Percentiles rank a stretch among this genome's conserved stretches.
phyloP scores from a whole-genome alignment of 1,284 basidiomycete species.

The Cryptococcus wingfieldii region DNA sequence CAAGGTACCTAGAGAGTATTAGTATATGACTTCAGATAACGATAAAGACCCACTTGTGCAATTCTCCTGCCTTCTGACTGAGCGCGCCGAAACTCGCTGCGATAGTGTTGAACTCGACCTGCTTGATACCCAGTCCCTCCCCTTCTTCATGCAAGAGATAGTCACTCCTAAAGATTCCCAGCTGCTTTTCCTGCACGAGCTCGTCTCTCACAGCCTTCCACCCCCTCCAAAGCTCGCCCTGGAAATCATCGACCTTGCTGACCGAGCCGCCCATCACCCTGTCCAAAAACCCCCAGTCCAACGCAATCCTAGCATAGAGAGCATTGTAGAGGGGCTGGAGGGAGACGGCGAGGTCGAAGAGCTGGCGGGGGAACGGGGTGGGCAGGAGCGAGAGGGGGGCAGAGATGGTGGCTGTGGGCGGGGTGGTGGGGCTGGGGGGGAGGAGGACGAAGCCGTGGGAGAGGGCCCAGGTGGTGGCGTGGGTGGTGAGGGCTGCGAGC shows the following conservation, averaged over 20 bases:
- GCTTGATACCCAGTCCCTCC: slow-evolving; percentile 62
- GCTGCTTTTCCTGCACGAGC: slow-evolving; percentile 65
- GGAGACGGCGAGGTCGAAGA: slow-evolving; percentile 64
- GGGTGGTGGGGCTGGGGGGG: slow-evolving; percentile 60
- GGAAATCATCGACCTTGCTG: slow-evolving; percentile 80
- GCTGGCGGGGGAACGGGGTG: slow-evolving; percentile 70
- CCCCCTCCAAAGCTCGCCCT: slow-evolving; percentile 75
- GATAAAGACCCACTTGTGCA: slow-evolving; percentile 64
- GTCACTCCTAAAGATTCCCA: slow-evolving; percentile 94
- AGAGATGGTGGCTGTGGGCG: slow-evolving; percentile 72
- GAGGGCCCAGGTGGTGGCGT: slow-evolving; percentile 78
- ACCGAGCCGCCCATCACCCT: slow-evolving; percentile 77
- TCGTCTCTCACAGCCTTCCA: slow-evolving; percentile 73
- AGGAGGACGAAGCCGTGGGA: slow-evolving; percentile 80
- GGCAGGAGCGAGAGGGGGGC: slow-evolving; percentile 86
- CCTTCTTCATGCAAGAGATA: slow-evolving; percentile 72
- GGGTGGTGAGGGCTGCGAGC: slow-evolving; percentile 57
- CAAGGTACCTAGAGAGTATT: slow-evolving; percentile 58
- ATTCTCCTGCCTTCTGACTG: slow-evolving; percentile 64
- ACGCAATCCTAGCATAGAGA: slow-evolving; percentile 78
- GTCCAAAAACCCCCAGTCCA: slow-evolving; percentile 75
- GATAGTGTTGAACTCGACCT: slow-evolving; percentile 98
- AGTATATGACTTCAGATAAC: neutral
- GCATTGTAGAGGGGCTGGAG: slow-evolving; percentile 78
- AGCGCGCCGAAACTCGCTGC: slow-evolving; percentile 85